A percentile compares a stretch with the other conserved stretches of the same genome.
phyloP scores from a whole-genome alignment of 345 rosid species.

The Isatis tinctoria region DNA sequence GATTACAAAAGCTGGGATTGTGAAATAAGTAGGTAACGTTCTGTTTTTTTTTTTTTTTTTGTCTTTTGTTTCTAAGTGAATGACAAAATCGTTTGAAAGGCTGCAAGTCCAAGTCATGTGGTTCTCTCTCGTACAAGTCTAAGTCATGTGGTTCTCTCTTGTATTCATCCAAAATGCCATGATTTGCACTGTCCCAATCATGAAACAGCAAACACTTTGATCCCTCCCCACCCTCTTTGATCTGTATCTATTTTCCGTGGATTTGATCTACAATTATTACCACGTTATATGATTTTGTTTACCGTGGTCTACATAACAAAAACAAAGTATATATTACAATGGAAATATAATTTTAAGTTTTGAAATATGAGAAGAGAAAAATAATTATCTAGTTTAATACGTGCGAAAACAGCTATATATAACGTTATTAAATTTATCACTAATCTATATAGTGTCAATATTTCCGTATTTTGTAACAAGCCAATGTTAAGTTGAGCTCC shows the following conservation, averaged over 20 bases:
- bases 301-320: no score
- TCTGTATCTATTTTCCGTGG: no score
- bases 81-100: no score
- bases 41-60: no score
- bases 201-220: constrained; percentile 14
- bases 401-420: neutral
- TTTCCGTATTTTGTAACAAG: neutral
- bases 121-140: no score
- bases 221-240: neutral
- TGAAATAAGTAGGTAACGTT: neutral
- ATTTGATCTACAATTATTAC: no score
- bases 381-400: neutral
- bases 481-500: neutral
- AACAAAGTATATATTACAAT: neutral
- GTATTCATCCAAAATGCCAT: neutral
- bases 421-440: no score
- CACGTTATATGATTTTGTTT: no score
- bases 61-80: no score
- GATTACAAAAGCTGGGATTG: neutral
- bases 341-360: neutral
- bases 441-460: neutral
- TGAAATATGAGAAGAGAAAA: neutral
- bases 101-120: no score
- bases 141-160: neutral
- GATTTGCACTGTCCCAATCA: neutral